Conservation (phyloP, 305 asterid species). For the Fraxinus nigra region DNA sequence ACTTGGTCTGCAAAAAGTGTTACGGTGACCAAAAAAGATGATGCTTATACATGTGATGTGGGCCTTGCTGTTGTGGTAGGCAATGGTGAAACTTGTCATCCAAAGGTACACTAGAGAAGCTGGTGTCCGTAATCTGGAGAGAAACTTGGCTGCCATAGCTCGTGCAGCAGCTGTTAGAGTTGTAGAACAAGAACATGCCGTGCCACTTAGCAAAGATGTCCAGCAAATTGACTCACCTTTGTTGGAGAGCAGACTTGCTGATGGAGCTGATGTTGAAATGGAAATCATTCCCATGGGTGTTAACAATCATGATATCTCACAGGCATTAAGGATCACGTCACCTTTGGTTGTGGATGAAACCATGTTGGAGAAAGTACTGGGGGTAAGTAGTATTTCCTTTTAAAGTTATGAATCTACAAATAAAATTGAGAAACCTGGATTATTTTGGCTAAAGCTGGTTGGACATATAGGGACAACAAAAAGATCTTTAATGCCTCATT, state of each 20-base stretch:
- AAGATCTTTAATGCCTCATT: conserved; percentile 1
- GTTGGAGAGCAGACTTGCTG: conserved; percentile 76
- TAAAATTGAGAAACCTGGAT: conserved; percentile 13
- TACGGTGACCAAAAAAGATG: background rate
- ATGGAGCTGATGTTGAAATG: conserved; percentile 94
- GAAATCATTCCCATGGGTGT: conserved; percentile 91
- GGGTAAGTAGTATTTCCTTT: conserved; percentile 57
- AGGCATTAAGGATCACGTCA: conserved; percentile 58
- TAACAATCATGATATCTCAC: conserved; percentile 74
- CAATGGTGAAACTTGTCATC: conserved; percentile 78
- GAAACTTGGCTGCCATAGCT: conserved; percentile 95
- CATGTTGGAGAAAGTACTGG: conserved; percentile 94
- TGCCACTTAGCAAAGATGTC: conserved; percentile 83
- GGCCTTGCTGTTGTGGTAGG: conserved; percentile 45
- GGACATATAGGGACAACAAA: background rate
- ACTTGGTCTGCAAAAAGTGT: background rate
- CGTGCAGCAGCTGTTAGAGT: conserved; percentile 96
- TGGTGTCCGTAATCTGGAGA: conserved; percentile 93
- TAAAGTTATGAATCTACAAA: background rate
- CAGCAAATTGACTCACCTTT: conserved; percentile 80
- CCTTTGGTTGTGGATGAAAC: conserved; percentile 86
- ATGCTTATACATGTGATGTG: conserved; percentile 19
- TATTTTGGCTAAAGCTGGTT: conserved; percentile 14
- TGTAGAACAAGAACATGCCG: conserved; percentile 77
- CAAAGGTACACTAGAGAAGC: conserved; percentile 98